These are phyloP conservation scores for Dryadomyces quercus-mongolicae DNA, from an alignment of 2,329 filamentous ascomycete genomes.

Conservation along the genomic window DNA sequence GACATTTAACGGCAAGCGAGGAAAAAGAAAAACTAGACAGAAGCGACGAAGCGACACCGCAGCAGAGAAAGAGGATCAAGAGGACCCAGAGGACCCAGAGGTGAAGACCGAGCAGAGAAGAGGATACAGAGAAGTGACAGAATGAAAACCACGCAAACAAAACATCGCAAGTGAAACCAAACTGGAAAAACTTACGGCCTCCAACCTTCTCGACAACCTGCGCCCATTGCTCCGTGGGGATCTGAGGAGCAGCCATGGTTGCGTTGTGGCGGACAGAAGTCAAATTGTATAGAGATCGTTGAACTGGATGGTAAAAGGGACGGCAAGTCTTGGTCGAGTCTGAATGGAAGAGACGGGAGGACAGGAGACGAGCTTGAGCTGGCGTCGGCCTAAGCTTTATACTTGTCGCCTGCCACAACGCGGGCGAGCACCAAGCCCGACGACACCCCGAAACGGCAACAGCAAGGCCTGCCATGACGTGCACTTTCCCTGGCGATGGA, in stretches of 20 bases:
- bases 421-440: neutral
- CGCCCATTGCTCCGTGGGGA: conserved; percentile 82
- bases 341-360: neutral
- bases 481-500: neutral
- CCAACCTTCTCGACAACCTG: conserved; percentile 78
- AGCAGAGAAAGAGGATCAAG: too few relatives aligned
- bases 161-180: too few relatives aligned
- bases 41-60: too few relatives aligned
- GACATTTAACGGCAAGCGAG: too few relatives aligned
- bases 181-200: conserved; percentile 36
- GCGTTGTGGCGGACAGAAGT: neutral
- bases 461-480: neutral
- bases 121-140: too few relatives aligned
- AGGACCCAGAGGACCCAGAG: too few relatives aligned
- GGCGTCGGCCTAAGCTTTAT: conserved; percentile 2
- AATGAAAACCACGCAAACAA: too few relatives aligned
- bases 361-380: neutral
- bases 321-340: neutral
- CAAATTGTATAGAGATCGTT: neutral
- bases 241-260: conserved; percentile 31
- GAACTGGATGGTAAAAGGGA: neutral
- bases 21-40: too few relatives aligned
- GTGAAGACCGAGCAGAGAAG: too few relatives aligned
- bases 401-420: neutral
- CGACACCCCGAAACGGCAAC: neutral